phyloP scores from a whole-genome alignment of 1,284 basidiomycete species.

The Sanghuangporus baumii region DNA sequence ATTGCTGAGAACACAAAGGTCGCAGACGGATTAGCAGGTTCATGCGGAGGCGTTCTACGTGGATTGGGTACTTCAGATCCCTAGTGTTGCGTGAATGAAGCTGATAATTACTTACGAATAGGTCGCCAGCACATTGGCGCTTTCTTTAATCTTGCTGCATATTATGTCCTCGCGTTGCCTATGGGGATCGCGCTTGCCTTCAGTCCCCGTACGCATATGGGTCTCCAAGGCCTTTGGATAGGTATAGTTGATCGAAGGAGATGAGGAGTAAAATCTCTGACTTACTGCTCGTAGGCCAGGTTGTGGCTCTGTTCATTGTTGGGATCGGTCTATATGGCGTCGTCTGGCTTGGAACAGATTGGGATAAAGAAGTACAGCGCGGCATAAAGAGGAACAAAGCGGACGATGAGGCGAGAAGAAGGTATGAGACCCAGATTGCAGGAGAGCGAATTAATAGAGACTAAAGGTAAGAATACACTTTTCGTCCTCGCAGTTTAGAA shows the following conservation, averaged over 20 bases:
- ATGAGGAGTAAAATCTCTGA: background rate
- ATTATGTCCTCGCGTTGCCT: conserved; percentile 69
- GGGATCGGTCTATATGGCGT: conserved; percentile 62
- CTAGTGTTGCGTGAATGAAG: background rate
- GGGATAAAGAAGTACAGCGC: conserved; percentile 54
- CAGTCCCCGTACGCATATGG: conserved; percentile 32
- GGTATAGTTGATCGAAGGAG: conserved; percentile 26
- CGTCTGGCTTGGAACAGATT: conserved; percentile 61
- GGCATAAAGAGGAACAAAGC: conserved; percentile 20
- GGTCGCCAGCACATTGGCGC: conserved; percentile 73
- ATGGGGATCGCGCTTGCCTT: conserved; percentile 69
- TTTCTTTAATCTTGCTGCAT: conserved; percentile 68
- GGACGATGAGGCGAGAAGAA: conserved; percentile 9
- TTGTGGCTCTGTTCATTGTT: conserved; percentile 66
- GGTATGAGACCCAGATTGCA: background rate
- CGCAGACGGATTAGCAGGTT: conserved; percentile 68
- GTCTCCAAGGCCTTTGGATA: conserved; percentile 67
- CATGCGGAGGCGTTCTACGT: conserved; percentile 66
- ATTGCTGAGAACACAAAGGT: conserved; percentile 28
- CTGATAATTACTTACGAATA: conserved; percentile 21
- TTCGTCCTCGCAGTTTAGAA: too few species aligned
- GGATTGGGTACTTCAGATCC: conserved; percentile 46
- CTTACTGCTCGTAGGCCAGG: conserved; percentile 45
- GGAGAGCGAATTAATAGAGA: background rate
- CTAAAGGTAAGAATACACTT: background rate